phyloP scores from a whole-genome alignment of 2,329 filamentous ascomycete genomes.

The Dothiorella sarmentorum region DNA sequence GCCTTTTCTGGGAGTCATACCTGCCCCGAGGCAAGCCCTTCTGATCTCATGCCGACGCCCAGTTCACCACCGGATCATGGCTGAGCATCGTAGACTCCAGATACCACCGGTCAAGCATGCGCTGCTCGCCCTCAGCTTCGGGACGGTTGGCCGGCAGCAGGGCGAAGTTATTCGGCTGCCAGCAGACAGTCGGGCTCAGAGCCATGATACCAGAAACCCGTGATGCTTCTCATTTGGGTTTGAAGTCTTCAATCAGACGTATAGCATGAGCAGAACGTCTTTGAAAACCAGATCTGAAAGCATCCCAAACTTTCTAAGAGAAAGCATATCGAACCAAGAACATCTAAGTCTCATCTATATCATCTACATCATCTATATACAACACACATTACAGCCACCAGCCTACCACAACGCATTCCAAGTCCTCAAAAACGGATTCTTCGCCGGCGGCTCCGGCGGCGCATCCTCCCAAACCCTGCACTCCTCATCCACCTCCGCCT shows the following conservation, averaged over 20 bases:
- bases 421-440: background rate
- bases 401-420: constrained; percentile 5
- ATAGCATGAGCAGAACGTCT: too few relatives aligned
- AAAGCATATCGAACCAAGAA: too few relatives aligned
- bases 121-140: constrained; percentile 27
- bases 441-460: background rate
- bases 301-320: too few relatives aligned
- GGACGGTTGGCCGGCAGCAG: constrained; percentile 24
- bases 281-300: too few relatives aligned
- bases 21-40: constrained; percentile 13
- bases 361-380: too few relatives aligned
- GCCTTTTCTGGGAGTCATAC: constrained; percentile 27
- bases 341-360: background rate
- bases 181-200: background rate
- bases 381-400: too few relatives aligned
- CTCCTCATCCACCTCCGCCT: constrained; percentile 7
- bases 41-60: background rate
- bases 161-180: constrained; percentile 17
- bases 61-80: background rate
- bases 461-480: constrained; percentile 8
- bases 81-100: constrained; percentile 22
- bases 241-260: too few relatives aligned
- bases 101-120: constrained; percentile 26
- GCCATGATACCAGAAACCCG: too few relatives aligned
- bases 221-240: too few relatives aligned